phyloP scores from a whole-genome alignment of 2,329 filamentous ascomycete species.

The Nemania abortiva region DNA sequence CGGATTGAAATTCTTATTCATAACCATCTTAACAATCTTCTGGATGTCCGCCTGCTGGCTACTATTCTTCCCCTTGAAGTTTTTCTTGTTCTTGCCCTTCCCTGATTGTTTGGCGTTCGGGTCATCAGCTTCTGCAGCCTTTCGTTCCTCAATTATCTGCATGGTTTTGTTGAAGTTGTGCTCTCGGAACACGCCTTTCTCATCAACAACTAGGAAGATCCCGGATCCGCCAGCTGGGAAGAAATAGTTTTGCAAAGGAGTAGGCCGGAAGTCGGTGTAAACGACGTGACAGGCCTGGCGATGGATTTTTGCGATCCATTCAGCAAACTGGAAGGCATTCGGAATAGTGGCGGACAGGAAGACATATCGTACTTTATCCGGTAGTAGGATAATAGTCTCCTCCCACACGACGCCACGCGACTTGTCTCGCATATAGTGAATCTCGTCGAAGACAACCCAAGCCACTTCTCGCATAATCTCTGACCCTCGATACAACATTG shows the following conservation, averaged over 20 bases:
- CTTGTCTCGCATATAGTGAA: slow-evolving; percentile 98
- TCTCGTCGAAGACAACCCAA: slow-evolving; percentile 98
- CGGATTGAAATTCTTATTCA: slow-evolving; percentile 96
- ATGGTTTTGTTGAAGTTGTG: slow-evolving; percentile 98
- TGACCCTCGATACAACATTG: slow-evolving; percentile 97
- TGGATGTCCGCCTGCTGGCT: slow-evolving; percentile 84
- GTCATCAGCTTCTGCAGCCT: slow-evolving; percentile 85
- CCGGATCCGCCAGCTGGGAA: slow-evolving; percentile 93
- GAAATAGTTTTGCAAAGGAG: slow-evolving; percentile 96
- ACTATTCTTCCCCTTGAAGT: slow-evolving; percentile 85
- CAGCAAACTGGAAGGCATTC: slow-evolving; percentile 98
- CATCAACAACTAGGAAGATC: slow-evolving; percentile 93
- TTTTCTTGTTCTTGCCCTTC: slow-evolving; percentile 91
- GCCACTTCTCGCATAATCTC: slow-evolving; percentile 99
- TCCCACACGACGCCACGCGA: slow-evolving; percentile 97
- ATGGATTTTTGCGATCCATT: slow-evolving; percentile 99
- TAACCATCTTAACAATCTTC: slow-evolving; percentile 99
- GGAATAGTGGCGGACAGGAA: slow-evolving; percentile 98
- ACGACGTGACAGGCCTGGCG: slow-evolving; percentile 98
- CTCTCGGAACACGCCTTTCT: slow-evolving; percentile 95
- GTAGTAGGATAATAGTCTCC: slow-evolving; percentile 96
- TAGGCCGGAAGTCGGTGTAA: slow-evolving; percentile 98
- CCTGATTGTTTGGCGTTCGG: slow-evolving; percentile 84
- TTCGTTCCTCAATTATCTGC: slow-evolving; percentile 87
- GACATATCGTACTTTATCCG: slow-evolving; percentile 98